Evolutionary conservation across 257 asterid species (phyloP).

Genomic region (Penstemon barbatus): DNA sequence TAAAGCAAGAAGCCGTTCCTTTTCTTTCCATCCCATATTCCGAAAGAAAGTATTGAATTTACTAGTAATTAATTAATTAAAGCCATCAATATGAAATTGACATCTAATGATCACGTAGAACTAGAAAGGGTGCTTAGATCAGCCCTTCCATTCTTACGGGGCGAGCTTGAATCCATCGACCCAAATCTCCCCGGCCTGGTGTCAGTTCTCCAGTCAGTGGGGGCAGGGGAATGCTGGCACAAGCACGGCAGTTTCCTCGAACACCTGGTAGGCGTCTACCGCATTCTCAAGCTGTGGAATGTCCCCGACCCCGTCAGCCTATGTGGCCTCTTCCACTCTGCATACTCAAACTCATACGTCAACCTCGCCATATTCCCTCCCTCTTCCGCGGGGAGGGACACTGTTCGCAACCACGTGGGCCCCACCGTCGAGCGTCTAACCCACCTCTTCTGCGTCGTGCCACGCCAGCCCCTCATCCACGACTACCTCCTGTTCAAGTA

Average conservation of each 20-base stretch:
- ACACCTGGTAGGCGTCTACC: constrained; percentile 67
- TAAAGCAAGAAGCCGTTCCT: no score
- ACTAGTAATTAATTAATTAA: no score
- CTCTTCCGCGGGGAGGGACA: constrained; percentile 62
- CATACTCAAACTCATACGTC: constrained; percentile 87
- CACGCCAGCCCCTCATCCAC: constrained; percentile 65
- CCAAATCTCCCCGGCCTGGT: constrained; percentile 58
- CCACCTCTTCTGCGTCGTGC: constrained; percentile 82
- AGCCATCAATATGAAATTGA: no score
- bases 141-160: constrained; percentile 79
- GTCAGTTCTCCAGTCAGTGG: constrained; percentile 61
- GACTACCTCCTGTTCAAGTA: constrained; percentile 61
- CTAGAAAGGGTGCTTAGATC: constrained; percentile 38
- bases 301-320: constrained; percentile 73
- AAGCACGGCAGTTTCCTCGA: constrained; percentile 80
- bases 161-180: constrained; percentile 61
- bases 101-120: no score
- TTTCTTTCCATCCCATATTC: no score
- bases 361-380: constrained; percentile 91
- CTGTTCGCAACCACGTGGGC: constrained; percentile 72
- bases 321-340: constrained; percentile 91
- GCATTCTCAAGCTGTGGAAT: constrained; percentile 79
- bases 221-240: constrained; percentile 97
- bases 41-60: no score
- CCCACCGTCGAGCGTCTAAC: constrained; percentile 67